Conservation (phyloP, 768 basidiomycete species). For the Pleurotus salmoneostramineus region DNA sequence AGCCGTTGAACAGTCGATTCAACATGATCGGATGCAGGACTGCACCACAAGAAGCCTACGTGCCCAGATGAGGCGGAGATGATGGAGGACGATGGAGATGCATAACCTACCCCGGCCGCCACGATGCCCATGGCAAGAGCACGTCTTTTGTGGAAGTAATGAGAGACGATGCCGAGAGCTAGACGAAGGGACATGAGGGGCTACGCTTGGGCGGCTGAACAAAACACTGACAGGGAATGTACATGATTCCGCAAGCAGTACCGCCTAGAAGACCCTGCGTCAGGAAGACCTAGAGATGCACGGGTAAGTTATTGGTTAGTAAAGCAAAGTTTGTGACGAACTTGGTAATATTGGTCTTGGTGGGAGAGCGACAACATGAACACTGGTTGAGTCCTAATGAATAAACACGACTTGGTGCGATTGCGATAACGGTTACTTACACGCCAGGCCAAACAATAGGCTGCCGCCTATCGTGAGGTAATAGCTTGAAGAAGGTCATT, state of each 20-base stretch:
- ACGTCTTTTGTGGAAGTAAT: slow-evolving; percentile 46
- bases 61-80: not conserved
- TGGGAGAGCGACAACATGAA: slow-evolving; percentile 28
- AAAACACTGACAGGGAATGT: slow-evolving; percentile 28
- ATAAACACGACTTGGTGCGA: not conserved
- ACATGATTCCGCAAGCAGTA: slow-evolving; percentile 43
- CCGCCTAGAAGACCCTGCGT: slow-evolving; percentile 47
- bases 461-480: slow-evolving; percentile 25
- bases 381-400: slow-evolving; percentile 2
- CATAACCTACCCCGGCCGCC: slow-evolving; percentile 2
- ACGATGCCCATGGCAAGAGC: slow-evolving; percentile 51
- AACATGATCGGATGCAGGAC: slow-evolving; percentile 57
- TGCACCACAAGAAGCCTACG: slow-evolving; percentile 30
- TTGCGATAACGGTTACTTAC: not conserved
- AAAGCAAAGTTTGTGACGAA: slow-evolving; percentile 1
- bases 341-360: slow-evolving; percentile 25
- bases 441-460: slow-evolving; percentile 21
- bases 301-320: not conserved
- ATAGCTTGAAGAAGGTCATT: slow-evolving; percentile 13
- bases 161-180: slow-evolving; percentile 43
- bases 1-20: slow-evolving; percentile 38
- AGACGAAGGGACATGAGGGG: slow-evolving; percentile 9
- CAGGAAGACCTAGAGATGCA: slow-evolving; percentile 38
- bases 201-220: not conserved
- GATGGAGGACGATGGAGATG: not conserved